phyloP scores from a whole-genome alignment of 2,329 filamentous ascomycete genomes.

The Thermomyces lanuginosus region DNA sequence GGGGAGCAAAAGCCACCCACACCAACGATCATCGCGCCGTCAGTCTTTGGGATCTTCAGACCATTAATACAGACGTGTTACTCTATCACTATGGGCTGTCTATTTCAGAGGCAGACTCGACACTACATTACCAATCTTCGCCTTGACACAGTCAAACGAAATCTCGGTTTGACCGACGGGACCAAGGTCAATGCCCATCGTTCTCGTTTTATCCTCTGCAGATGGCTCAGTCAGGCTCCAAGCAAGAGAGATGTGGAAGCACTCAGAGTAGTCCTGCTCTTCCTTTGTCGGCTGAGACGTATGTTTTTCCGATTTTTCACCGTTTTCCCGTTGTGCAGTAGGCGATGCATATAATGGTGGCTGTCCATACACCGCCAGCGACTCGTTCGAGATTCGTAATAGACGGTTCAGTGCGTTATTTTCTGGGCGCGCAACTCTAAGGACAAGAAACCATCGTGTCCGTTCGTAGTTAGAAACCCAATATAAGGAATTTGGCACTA shows the following conservation, averaged over 20 bases:
- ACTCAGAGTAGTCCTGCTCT: conserved; percentile 31
- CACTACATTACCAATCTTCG: conserved; percentile 58
- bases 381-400: conserved; percentile 49
- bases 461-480: conserved; percentile 53
- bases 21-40: too few relatives aligned
- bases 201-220: conserved; percentile 23
- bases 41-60: too few relatives aligned
- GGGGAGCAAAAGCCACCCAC: too few relatives aligned
- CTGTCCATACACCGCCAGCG: conserved; percentile 46
- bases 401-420: conserved; percentile 45
- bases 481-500: conserved; percentile 33
- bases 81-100: too few relatives aligned
- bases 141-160: conserved; percentile 47
- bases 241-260: conserved; percentile 78
- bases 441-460: conserved; percentile 69
- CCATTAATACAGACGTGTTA: too few relatives aligned
- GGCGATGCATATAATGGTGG: conserved; percentile 47
- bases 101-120: conserved; percentile 17
- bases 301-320: conserved; percentile 3
- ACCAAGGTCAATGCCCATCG: conserved; percentile 12
- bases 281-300: conserved; percentile 12
- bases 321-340: conserved; percentile 8
- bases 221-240: conserved; percentile 53
- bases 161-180: conserved; percentile 32
- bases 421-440: conserved; percentile 39